Conservation (phyloP, 1,284 basidiomycete genomes). For the Pascua guehoae region DNA sequence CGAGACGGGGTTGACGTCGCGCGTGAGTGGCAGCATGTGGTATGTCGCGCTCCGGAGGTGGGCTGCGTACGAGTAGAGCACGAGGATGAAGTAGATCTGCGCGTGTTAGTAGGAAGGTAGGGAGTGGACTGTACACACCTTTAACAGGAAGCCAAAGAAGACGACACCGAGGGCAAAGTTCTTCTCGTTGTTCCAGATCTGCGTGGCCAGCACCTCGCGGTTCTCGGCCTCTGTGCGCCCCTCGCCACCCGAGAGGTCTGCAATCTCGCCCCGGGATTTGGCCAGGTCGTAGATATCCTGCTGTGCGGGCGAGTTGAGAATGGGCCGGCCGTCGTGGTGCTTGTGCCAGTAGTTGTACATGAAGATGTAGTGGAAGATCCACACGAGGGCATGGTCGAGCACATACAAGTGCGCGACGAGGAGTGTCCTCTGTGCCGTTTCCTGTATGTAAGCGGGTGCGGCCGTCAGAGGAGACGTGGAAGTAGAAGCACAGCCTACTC, state of each 20-base stretch:
- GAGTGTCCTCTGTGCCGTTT: slow-evolving; percentile 75
- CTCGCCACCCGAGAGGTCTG: slow-evolving; percentile 18
- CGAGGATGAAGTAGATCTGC: slow-evolving; percentile 85
- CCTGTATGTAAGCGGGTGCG: slow-evolving; percentile 54
- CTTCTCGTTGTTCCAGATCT: slow-evolving; percentile 88
- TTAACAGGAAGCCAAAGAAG: slow-evolving; percentile 76
- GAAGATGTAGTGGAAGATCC: slow-evolving; percentile 87
- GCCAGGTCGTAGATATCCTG: slow-evolving; percentile 64
- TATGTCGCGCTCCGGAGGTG: slow-evolving; percentile 92
- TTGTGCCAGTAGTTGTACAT: slow-evolving; percentile 84
- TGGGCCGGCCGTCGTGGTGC: slow-evolving; percentile 79
- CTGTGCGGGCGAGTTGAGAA: slow-evolving; percentile 79
- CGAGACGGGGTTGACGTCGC: slow-evolving; percentile 3
- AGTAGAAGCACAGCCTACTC: slow-evolving; percentile 27
- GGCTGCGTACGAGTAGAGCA: slow-evolving; percentile 89
- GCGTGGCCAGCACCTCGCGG: slow-evolving; percentile 61
- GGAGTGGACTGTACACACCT: slow-evolving; percentile 59
- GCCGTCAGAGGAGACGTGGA: too few species aligned
- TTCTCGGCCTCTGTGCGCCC: slow-evolving; percentile 52
- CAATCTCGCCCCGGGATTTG: slow-evolving; percentile 39
- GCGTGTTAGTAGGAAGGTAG: background rate
- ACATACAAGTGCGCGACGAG: slow-evolving; percentile 91
- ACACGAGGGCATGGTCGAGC: slow-evolving; percentile 88
- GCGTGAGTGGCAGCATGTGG: slow-evolving; percentile 66
- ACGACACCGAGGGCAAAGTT: slow-evolving; percentile 70